Percentiles rank a stretch among this genome's conserved stretches.
phyloP scores from a whole-genome alignment of 345 rosid species.

The Acer campestre region DNA sequence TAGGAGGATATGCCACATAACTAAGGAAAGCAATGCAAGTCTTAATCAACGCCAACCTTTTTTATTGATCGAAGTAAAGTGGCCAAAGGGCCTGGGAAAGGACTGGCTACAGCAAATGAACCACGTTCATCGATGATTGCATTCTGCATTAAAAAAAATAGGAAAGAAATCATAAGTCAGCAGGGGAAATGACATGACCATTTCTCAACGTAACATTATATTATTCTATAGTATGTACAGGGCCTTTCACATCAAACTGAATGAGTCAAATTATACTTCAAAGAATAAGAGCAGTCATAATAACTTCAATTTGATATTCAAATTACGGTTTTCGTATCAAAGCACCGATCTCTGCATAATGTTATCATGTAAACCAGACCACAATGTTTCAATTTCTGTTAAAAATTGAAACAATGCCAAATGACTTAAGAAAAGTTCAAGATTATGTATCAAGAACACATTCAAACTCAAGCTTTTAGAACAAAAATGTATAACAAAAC shows the following conservation, averaged over 20 bases:
- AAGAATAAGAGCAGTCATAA: not conserved
- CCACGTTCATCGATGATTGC: constrained; percentile 78
- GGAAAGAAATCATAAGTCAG: constrained; percentile 1
- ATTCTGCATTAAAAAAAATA: constrained; percentile 48
- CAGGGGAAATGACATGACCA: not conserved
- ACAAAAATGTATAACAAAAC: not conserved
- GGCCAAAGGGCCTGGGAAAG: constrained; percentile 69
- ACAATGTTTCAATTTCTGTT: not conserved
- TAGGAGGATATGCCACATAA: not conserved
- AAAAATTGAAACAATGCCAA: not conserved
- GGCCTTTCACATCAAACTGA: not conserved
- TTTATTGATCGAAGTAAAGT: constrained; percentile 53
- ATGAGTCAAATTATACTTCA: not conserved
- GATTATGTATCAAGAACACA: not conserved
- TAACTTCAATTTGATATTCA: not conserved
- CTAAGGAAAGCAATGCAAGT: constrained; percentile 16
- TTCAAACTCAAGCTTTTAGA: not conserved
- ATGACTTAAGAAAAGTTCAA: not conserved
- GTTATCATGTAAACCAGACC: not conserved
- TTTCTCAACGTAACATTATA: not conserved
- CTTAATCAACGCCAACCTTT: constrained; percentile 49
- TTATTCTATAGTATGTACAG: not conserved
- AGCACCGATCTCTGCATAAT: not conserved
- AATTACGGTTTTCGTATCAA: not conserved
- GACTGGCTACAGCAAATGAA: constrained; percentile 71